Evolutionary conservation across 169 alveolate species (phyloP).

Genomic region (Plasmodium berghei): DNA sequence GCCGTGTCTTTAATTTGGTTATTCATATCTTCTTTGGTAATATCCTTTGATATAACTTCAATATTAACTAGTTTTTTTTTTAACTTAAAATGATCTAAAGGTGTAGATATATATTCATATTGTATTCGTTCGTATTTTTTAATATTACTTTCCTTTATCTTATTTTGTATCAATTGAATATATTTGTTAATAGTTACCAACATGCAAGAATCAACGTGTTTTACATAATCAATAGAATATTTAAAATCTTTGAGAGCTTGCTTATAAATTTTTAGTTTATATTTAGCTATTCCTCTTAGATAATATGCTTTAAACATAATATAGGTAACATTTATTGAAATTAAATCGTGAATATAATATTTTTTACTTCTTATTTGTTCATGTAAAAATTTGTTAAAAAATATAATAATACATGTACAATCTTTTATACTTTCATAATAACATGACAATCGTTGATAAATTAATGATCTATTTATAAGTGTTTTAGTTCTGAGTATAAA

Average conservation of each 20-base stretch:
- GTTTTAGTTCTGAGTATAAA: conserved; percentile 63
- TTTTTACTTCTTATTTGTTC: background rate
- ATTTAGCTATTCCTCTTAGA: conserved; percentile 75
- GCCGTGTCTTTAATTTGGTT: background rate
- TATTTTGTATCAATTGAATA: conserved; percentile 41
- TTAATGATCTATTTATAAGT: conserved; percentile 66
- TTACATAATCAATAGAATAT: conserved; percentile 15
- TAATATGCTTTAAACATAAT: conserved; percentile 71
- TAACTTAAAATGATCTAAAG: conserved; percentile 9
- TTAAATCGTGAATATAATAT: conserved; percentile 17
- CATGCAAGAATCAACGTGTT: background rate
- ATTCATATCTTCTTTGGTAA: background rate
- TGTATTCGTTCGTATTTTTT: conserved; percentile 63
- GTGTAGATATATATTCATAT: conserved; percentile 52
- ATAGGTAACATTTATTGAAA: conserved; percentile 36
- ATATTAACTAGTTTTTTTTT: conserved; percentile 37
- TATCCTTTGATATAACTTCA: conserved; percentile 29
- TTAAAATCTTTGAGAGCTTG: conserved; percentile 57
- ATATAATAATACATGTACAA: conserved; percentile 62
- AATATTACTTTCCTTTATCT: conserved; percentile 40
- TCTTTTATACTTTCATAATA: conserved; percentile 66
- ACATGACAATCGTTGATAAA: conserved; percentile 38
- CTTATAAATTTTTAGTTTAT: conserved; percentile 69
- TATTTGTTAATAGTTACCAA: conserved; percentile 30
- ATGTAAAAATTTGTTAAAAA: conserved; percentile 58